A percentile compares a stretch with the other conserved stretches of the same genome.
Evolutionary conservation across 2,329 filamentous ascomycete species (phyloP).

Genomic region (Cladosporium sp.): DNA sequence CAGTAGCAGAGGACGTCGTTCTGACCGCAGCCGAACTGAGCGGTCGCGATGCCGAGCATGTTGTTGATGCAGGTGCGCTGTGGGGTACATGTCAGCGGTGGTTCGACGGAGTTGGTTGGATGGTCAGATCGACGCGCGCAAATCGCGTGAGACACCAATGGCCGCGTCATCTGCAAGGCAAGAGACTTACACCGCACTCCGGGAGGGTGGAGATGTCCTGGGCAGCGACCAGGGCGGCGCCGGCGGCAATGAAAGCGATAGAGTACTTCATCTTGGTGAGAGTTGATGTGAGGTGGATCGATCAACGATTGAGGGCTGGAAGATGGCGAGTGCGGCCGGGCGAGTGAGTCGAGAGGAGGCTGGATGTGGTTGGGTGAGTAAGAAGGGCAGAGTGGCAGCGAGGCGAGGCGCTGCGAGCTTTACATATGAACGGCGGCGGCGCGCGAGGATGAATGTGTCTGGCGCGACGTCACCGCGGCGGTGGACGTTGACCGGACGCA

Average conservation of each 20-base stretch:
- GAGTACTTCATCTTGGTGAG: conserved; percentile 32
- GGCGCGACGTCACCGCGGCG: neutral
- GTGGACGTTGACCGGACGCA: neutral
- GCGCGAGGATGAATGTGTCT: too few relatives aligned
- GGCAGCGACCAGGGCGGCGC: conserved; percentile 31
- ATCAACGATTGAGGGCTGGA: conserved; percentile 3
- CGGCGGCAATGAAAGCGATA: conserved; percentile 27
- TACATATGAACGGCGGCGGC: neutral
- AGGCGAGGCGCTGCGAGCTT: neutral
- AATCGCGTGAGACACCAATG: neutral
- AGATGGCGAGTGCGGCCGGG: conserved; percentile 1
- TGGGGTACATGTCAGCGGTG: conserved; percentile 1
- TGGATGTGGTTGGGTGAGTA: neutral
- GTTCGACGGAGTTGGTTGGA: neutral
- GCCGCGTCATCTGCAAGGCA: neutral
- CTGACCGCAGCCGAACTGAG: conserved; percentile 27
- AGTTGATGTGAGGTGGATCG: conserved; percentile 1
- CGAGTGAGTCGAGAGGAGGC: conserved; percentile 1
- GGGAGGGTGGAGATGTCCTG: conserved; percentile 29
- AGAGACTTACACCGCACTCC: conserved; percentile 33
- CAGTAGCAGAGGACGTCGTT: conserved; percentile 35
- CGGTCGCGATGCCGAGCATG: conserved; percentile 31
- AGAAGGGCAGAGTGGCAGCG: neutral
- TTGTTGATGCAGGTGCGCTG: conserved; percentile 35
- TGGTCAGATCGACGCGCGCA: neutral